phyloP scores from a whole-genome alignment of 371 early-diverging fungal genomes.

The Globomyces sp. region DNA sequence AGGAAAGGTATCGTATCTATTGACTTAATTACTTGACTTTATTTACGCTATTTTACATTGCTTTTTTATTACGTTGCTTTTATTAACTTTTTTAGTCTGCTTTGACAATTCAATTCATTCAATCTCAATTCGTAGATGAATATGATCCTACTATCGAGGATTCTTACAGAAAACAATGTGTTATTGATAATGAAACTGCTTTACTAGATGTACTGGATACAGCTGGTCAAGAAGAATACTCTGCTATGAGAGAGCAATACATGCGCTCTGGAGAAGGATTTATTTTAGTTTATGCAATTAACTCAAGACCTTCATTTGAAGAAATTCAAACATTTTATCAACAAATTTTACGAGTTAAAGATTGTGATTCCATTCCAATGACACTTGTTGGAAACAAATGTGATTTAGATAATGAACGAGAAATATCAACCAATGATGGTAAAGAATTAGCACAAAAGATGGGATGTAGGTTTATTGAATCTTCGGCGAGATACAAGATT shows the following conservation, averaged over 20 bases:
- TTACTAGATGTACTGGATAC: constrained; percentile 89
- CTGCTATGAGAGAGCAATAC: constrained; percentile 69
- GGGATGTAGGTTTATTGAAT: constrained; percentile 83
- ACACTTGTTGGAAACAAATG: constrained; percentile 94
- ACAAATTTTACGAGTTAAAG: constrained; percentile 80
- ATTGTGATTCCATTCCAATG: constrained; percentile 78
- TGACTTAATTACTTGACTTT: no score
- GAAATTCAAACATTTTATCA: constrained; percentile 75
- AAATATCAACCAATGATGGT: constrained; percentile 72
- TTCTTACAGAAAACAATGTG: constrained; percentile 79
- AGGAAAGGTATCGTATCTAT: constrained; percentile 6
- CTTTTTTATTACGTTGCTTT: not conserved
- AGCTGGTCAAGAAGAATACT: constrained; percentile 83
- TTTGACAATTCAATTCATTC: constrained; percentile 87
- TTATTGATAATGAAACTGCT: constrained; percentile 81
- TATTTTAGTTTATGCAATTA: constrained; percentile 69
- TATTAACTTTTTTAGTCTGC: constrained; percentile 77
- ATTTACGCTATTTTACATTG: no score
- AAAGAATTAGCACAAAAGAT: constrained; percentile 75
- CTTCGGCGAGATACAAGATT: constrained; percentile 84
- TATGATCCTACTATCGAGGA: constrained; percentile 79
- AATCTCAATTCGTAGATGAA: constrained; percentile 86
- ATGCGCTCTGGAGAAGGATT: constrained; percentile 89
- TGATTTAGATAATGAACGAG: constrained; percentile 79
- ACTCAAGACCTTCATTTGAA: constrained; percentile 70